Conservation (phyloP, 257 asterid genomes). For the Oldenlandia corymbosa region DNA sequence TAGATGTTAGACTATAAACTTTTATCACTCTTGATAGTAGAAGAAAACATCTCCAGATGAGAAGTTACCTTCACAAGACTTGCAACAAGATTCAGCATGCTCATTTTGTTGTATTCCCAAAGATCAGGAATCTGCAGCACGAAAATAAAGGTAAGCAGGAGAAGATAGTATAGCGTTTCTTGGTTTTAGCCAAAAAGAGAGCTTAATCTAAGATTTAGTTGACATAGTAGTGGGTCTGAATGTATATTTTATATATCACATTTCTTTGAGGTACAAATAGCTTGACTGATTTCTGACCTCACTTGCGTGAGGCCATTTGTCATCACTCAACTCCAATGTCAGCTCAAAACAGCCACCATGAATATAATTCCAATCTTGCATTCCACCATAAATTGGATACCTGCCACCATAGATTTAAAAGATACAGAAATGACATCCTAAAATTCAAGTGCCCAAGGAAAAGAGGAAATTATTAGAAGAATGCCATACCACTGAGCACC, state of each 20-base stretch:
- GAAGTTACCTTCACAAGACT: constrained; percentile 61
- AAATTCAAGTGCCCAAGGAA: not conserved
- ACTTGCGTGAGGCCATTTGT: constrained; percentile 82
- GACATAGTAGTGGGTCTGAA: not conserved
- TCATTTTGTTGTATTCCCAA: constrained; percentile 73
- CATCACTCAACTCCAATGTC: constrained; percentile 88
- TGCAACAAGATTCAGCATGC: constrained; percentile 82
- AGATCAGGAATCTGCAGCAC: constrained; percentile 64
- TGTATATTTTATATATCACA: not conserved
- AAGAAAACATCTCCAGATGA: too few relatives aligned
- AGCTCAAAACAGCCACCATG: constrained; percentile 74
- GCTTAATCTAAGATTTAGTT: not conserved
- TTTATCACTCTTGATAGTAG: too few relatives aligned
- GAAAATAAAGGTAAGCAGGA: constrained; percentile 12
- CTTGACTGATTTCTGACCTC: constrained; percentile 55
- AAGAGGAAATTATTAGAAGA: constrained; percentile 7
- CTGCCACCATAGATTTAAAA: constrained; percentile 41
- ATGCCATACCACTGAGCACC: constrained; percentile 80
- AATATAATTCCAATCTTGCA: constrained; percentile 98
- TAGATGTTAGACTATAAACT: too few relatives aligned
- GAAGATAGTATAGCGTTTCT: constrained; percentile 3
- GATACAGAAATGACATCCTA: not conserved
- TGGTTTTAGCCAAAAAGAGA: not conserved
- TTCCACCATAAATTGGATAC: constrained; percentile 97
- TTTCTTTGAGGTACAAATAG: constrained; percentile 1